These are phyloP conservation scores for Botrytis byssoidea DNA, from an alignment of 2,329 filamentous ascomycete species.

Conservation along the genomic window DNA sequence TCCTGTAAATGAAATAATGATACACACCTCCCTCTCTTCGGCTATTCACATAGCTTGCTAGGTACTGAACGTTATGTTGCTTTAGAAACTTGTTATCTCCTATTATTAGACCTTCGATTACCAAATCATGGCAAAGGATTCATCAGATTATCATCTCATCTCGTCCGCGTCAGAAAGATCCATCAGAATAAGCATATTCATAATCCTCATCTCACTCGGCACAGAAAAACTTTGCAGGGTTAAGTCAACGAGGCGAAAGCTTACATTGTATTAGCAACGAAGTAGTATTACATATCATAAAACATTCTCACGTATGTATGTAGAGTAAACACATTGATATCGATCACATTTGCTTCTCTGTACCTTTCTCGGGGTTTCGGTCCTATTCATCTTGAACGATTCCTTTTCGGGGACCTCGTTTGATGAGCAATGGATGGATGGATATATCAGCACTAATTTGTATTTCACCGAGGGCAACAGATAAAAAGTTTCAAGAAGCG, in stretches of 20 bases:
- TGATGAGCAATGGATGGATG: background rate
- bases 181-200: conserved; percentile 3
- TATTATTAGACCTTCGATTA: background rate
- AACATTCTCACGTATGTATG: no score
- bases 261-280: background rate
- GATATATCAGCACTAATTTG: background rate
- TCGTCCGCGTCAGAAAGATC: background rate
- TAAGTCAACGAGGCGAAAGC: background rate
- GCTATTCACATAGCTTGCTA: background rate
- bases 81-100: background rate
- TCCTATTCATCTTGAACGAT: background rate
- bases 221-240: background rate
- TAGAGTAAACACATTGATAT: background rate
- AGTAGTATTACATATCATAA: background rate
- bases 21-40: background rate
- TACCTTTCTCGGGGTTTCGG: background rate
- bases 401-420: background rate
- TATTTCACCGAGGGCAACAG: background rate
- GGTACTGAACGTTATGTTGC: background rate
- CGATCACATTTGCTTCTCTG: background rate
- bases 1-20: background rate
- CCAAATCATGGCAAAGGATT: background rate
- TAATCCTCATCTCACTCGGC: background rate
- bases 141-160: background rate
- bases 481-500: background rate